Conservation (phyloP, 2,329 filamentous ascomycete species). For the Alternaria atra region DNA sequence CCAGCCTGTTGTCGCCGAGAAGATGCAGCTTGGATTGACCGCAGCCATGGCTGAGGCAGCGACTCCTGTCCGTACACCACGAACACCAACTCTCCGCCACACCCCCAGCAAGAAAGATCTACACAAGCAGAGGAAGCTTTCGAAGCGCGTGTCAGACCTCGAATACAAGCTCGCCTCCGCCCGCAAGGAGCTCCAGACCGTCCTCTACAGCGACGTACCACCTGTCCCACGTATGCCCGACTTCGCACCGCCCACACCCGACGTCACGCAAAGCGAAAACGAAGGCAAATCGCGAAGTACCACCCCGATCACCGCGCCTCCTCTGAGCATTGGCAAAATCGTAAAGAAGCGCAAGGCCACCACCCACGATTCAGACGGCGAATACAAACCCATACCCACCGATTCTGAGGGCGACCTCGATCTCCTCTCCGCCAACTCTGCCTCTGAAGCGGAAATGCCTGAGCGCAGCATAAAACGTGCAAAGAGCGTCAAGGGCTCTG, state of each 20-base stretch:
- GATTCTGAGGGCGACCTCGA: conserved; percentile 32
- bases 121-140: conserved; percentile 64
- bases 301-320: conserved; percentile 13
- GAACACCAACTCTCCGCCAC: conserved; percentile 52
- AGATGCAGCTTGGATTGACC: conserved; percentile 18
- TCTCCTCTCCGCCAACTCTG: conserved; percentile 14
- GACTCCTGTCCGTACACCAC: conserved; percentile 22
- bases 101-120: conserved; percentile 66
- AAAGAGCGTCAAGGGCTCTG: conserved; percentile 18
- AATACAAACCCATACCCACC: conserved; percentile 41
- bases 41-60: conserved; percentile 17
- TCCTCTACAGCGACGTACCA: conserved; percentile 55
- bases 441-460: conserved; percentile 27
- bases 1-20: conserved; percentile 1
- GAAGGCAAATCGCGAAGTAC: conserved; percentile 35
- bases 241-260: conserved; percentile 40
- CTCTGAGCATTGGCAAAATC: conserved; percentile 29
- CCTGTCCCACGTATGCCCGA: conserved; percentile 50
- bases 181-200: conserved; percentile 62
- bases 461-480: conserved; percentile 23
- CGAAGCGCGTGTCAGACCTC: conserved; percentile 68
- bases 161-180: conserved; percentile 66
- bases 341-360: conserved; percentile 53
- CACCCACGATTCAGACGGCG: conserved; percentile 35
- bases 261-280: conserved; percentile 30